These are phyloP conservation scores for Phaeosphaeria sp. DNA, from an alignment of 2,329 filamentous ascomycete species.

Conservation along the genomic window DNA sequence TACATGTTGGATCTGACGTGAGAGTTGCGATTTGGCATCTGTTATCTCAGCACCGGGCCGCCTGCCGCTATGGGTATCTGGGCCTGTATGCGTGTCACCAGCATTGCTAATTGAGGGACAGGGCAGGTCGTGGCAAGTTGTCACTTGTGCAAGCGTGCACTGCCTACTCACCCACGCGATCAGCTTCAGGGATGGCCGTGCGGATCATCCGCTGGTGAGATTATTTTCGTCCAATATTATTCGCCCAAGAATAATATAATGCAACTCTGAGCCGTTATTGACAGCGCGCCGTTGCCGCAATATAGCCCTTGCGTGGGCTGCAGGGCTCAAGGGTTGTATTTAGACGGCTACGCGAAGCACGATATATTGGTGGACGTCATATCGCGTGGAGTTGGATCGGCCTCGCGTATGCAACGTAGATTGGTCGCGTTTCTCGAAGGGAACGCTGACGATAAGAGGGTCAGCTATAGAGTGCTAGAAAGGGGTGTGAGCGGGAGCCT, in stretches of 20 bases:
- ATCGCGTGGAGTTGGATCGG: conserved; percentile 12
- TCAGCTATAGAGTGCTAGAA: conserved; percentile 8
- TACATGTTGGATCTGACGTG: conserved; percentile 3
- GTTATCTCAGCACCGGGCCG: not conserved
- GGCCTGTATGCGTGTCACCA: not conserved
- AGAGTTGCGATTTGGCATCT: not conserved
- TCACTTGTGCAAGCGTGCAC: not conserved
- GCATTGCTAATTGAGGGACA: not conserved
- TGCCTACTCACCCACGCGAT: conserved; percentile 7
- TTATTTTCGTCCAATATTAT: not conserved
- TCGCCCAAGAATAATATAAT: conserved; percentile 2
- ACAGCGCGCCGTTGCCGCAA: conserved; percentile 12
- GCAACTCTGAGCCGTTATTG: conserved; percentile 9
- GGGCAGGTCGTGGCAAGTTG: not conserved
- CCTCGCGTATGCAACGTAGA: conserved; percentile 10
- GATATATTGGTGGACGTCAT: conserved; percentile 12
- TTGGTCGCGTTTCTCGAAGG: conserved; percentile 11
- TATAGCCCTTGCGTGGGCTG: conserved; percentile 6
- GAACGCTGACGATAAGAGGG: conserved; percentile 12
- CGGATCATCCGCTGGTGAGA: not conserved
- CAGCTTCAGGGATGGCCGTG: not conserved
- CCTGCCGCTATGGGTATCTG: not conserved
- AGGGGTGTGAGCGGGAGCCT: not conserved
- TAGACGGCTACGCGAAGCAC: conserved; percentile 12
- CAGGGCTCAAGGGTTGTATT: conserved; percentile 11